Percentiles rank a stretch among this genome's conserved stretches.
Conservation (phyloP, 2,329 filamentous ascomycete species). For the Talaromyces pinophilus region DNA sequence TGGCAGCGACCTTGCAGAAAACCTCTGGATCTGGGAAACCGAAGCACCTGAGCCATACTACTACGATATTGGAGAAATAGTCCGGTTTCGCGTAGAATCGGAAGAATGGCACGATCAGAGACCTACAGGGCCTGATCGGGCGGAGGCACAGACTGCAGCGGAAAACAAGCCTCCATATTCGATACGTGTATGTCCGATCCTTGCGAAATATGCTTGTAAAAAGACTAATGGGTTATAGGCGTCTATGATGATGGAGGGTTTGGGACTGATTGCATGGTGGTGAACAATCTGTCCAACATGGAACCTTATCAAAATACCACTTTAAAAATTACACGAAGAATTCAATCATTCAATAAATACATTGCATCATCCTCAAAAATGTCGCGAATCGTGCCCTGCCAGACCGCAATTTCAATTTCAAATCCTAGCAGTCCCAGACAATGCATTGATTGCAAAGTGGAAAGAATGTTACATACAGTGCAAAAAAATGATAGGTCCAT, state of each 20-base stretch:
- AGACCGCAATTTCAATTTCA: constrained; percentile 4
- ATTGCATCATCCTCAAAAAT: background rate
- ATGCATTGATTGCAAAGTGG: background rate
- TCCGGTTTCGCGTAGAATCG: constrained; percentile 79
- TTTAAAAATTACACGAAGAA: background rate
- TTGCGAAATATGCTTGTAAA: background rate
- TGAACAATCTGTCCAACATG: background rate
- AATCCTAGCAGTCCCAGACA: background rate
- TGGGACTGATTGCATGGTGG: constrained; percentile 52
- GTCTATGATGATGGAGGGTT: constrained; percentile 50
- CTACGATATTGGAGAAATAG: constrained; percentile 87
- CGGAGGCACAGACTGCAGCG: constrained; percentile 56
- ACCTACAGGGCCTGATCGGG: constrained; percentile 65
- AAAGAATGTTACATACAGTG: background rate
- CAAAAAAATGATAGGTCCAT: background rate
- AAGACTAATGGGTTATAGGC: constrained; percentile 34
- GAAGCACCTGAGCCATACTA: constrained; percentile 64
- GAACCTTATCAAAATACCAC: background rate
- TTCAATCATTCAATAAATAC: background rate
- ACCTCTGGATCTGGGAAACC: constrained; percentile 81
- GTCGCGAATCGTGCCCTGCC: background rate
- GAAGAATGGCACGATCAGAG: constrained; percentile 92
- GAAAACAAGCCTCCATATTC: constrained; percentile 61
- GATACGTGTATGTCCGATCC: constrained; percentile 41
- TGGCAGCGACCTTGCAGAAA: constrained; percentile 68